Conservation (phyloP, 768 basidiomycete species). For the Nevesoporus exiguus region DNA sequence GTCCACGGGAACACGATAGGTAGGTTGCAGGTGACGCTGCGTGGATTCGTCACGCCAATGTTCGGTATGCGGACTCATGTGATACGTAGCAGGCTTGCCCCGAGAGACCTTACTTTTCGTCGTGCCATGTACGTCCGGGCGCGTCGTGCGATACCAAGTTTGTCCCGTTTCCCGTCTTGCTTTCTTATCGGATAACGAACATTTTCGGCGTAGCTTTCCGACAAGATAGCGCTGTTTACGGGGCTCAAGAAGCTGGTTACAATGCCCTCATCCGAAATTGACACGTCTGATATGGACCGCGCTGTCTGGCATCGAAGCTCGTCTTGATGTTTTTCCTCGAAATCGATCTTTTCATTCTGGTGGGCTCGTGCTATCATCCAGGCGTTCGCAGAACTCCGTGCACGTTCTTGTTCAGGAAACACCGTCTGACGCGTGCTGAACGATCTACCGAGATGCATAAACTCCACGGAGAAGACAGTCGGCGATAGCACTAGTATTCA, state of each 20-base stretch:
- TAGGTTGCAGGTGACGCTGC: not conserved
- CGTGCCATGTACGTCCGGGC: constrained; percentile 72
- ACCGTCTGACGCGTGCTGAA: not conserved
- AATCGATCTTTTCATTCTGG: not conserved
- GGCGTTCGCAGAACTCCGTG: not conserved
- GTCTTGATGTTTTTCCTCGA: not conserved
- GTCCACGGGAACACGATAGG: constrained; percentile 11
- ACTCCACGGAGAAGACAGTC: too few species aligned
- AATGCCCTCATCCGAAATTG: constrained; percentile 11
- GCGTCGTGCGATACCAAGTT: constrained; percentile 71
- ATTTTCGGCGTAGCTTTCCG: constrained; percentile 34
- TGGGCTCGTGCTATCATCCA: not conserved
- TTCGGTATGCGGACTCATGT: not conserved
- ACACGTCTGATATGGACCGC: constrained; percentile 9
- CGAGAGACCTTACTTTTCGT: constrained; percentile 71
- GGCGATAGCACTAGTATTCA: not conserved
- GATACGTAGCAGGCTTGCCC: not conserved
- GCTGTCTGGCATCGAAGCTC: not conserved
- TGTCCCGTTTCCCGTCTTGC: constrained; percentile 11
- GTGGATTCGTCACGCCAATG: not conserved
- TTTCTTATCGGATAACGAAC: not conserved
- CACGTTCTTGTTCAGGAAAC: not conserved
- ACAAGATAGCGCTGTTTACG: constrained; percentile 44
- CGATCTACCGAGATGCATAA: too few species aligned
- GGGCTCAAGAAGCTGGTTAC: constrained; percentile 32